Evolutionary conservation across 306 rosid genomes (phyloP).

Genomic region (Rosa chinensis): DNA sequence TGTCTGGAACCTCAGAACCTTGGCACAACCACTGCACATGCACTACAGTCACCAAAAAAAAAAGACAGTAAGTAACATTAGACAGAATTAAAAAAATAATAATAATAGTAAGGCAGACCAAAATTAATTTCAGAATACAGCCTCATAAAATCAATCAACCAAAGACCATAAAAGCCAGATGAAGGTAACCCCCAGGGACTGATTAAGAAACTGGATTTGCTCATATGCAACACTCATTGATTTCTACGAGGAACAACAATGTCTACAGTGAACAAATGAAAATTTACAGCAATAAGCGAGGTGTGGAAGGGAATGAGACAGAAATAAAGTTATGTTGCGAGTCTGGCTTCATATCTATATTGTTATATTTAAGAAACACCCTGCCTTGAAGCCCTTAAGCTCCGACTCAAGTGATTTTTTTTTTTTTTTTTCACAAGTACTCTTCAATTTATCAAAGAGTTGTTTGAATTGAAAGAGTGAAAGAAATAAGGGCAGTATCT

Average conservation of each 20-base stretch:
- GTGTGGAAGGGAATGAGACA: neutral
- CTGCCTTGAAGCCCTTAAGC: neutral
- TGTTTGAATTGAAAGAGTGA: neutral
- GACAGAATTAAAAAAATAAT: neutral
- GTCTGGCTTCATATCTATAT: neutral
- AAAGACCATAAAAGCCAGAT: neutral
- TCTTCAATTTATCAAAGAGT: neutral
- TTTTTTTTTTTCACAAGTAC: neutral
- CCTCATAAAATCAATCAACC: neutral
- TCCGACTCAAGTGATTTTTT: neutral
- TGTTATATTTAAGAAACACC: neutral
- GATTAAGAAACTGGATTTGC: neutral
- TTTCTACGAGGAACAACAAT: neutral
- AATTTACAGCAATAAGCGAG: no score
- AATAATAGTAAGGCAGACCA: neutral
- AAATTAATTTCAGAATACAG: neutral
- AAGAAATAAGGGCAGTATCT: neutral
- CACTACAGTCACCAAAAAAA: conserved; percentile 36
- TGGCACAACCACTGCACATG: conserved; percentile 56
- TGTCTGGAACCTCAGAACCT: conserved; percentile 43
- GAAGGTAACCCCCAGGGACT: neutral
- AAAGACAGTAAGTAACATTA: neutral
- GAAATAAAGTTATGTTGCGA: neutral
- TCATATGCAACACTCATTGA: neutral
- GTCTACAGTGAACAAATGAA: neutral